Conservation (phyloP, 2,329 filamentous ascomycete genomes). For the Botrytis paeoniae region DNA sequence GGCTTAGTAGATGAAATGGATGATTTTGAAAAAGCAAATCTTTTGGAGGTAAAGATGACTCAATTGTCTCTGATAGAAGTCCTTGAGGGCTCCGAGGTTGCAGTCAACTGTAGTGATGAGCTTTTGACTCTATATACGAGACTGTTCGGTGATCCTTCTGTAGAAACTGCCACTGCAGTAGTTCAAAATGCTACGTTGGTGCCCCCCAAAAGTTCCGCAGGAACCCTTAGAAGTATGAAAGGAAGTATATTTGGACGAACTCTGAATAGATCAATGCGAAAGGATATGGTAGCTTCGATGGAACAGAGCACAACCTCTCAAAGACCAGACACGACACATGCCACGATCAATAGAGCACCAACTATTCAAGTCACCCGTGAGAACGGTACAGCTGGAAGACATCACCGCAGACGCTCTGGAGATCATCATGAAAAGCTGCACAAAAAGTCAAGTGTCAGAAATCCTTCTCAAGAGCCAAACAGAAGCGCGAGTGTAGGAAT, state of each 20-base stretch:
- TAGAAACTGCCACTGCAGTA: constrained; percentile 23
- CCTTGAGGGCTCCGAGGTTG: constrained; percentile 76
- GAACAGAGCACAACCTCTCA: constrained; percentile 37
- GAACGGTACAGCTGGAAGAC: constrained; percentile 44
- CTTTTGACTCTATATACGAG: constrained; percentile 77
- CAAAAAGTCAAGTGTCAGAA: constrained; percentile 40
- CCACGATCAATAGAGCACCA: constrained; percentile 46
- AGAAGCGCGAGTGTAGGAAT: constrained; percentile 49
- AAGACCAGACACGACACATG: constrained; percentile 36
- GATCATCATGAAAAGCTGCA: constrained; percentile 39
- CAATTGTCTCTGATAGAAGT: constrained; percentile 82
- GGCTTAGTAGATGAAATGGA: constrained; percentile 77
- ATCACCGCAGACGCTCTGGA: constrained; percentile 22
- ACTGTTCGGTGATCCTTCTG: constrained; percentile 67
- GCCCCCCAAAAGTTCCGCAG: constrained; percentile 66
- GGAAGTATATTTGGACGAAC: constrained; percentile 74
- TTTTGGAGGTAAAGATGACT: constrained; percentile 95
- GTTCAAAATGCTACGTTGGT: not conserved
- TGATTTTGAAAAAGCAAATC: constrained; percentile 75
- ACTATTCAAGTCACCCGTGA: constrained; percentile 76
- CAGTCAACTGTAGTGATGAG: constrained; percentile 85
- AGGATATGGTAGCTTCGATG: constrained; percentile 41
- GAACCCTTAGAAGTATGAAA: constrained; percentile 65
- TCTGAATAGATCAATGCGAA: constrained; percentile 42
- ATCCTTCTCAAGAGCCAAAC: constrained; percentile 42